Conservation (phyloP, 352 stramenopile genomes). For the Peronospora tabacina region DNA sequence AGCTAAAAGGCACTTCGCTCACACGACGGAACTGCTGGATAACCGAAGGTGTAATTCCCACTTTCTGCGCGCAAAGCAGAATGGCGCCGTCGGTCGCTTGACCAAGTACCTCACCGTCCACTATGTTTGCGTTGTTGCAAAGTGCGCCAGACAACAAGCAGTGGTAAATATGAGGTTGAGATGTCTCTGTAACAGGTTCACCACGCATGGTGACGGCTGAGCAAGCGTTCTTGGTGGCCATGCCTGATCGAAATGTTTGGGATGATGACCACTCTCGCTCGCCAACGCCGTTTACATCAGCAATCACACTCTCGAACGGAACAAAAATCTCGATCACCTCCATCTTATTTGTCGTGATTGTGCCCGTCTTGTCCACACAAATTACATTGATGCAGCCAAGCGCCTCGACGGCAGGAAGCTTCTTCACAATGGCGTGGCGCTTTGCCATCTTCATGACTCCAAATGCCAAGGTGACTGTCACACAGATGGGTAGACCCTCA, state of each 20-base stretch:
- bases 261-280: slow-evolving; percentile 17
- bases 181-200: slow-evolving; percentile 49
- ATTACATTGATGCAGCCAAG: slow-evolving; percentile 90
- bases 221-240: slow-evolving; percentile 8
- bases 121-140: slow-evolving; percentile 72
- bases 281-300: slow-evolving; percentile 56
- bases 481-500: slow-evolving; percentile 71
- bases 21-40: slow-evolving; percentile 60
- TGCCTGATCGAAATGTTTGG: slow-evolving; percentile 5
- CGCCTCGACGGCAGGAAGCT: slow-evolving; percentile 73
- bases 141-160: slow-evolving; percentile 65
- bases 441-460: slow-evolving; percentile 86
- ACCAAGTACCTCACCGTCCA: slow-evolving; percentile 64
- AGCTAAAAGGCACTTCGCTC: slow-evolving; percentile 92
- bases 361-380: slow-evolving; percentile 93
- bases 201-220: slow-evolving; percentile 50
- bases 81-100: slow-evolving; percentile 76
- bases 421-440: slow-evolving; percentile 83
- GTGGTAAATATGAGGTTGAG: slow-evolving; percentile 64
- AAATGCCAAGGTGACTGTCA: slow-evolving; percentile 73
- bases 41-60: slow-evolving; percentile 38
- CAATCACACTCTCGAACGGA: slow-evolving; percentile 65
- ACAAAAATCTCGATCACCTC: slow-evolving; percentile 79
- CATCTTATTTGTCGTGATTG: slow-evolving; percentile 89
- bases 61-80: slow-evolving; percentile 55